Percentiles rank a stretch among this genome's conserved stretches.
These are phyloP conservation scores for Pseudogymnoascus pannorum DNA, from an alignment of 2,329 filamentous ascomycete genomes.

Conservation along the genomic window DNA sequence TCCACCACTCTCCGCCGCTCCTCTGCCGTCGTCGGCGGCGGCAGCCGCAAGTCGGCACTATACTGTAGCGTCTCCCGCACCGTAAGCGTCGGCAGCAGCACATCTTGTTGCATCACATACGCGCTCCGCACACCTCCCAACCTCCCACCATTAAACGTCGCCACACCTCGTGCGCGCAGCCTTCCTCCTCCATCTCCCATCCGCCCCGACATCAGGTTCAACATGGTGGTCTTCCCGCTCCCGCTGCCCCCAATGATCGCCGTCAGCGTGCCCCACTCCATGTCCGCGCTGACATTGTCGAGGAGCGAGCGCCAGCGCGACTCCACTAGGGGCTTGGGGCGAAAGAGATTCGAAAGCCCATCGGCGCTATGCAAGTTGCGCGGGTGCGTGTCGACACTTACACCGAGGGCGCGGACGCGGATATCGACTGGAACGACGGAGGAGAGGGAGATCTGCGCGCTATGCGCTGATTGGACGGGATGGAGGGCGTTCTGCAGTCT, in stretches of 20 bases:
- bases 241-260: conserved; percentile 71
- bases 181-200: conserved; percentile 47
- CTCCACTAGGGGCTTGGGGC: conserved; percentile 24
- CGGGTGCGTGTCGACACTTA: conserved; percentile 52
- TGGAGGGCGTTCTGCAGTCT: background rate
- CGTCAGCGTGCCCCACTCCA: conserved; percentile 60
- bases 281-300: conserved; percentile 54
- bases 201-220: conserved; percentile 65
- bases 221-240: conserved; percentile 63
- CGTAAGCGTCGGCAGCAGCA: conserved; percentile 64
- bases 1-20: conserved; percentile 61
- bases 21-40: conserved; percentile 49
- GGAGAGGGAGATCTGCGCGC: conserved; percentile 27
- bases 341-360: conserved; percentile 30
- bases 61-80: conserved; percentile 69
- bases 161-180: conserved; percentile 45
- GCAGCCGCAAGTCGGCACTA: conserved; percentile 63
- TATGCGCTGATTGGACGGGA: conserved; percentile 13
- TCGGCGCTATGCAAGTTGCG: conserved; percentile 43
- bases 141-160: conserved; percentile 53
- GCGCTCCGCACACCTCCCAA: conserved; percentile 51
- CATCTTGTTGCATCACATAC: conserved; percentile 72
- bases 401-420: conserved; percentile 45
- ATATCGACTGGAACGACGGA: conserved; percentile 51
- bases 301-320: conserved; percentile 43